phyloP scores from a whole-genome alignment of 768 basidiomycete genomes.

The Phanerochaete carnosa region DNA sequence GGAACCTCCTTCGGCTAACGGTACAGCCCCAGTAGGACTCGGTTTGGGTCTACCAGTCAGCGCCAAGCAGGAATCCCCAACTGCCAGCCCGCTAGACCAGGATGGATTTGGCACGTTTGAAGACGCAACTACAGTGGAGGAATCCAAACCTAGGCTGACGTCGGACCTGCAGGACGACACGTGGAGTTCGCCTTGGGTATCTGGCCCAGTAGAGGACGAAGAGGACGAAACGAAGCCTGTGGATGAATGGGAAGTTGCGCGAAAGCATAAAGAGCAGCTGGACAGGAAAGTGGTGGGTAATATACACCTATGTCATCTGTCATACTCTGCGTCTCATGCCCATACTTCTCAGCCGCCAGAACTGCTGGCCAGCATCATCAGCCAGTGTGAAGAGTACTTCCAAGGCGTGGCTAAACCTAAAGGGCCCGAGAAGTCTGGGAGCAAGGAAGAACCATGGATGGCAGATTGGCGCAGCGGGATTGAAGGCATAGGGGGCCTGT shows the following conservation, averaged over 20 bases:
- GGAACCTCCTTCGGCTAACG: background rate
- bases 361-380: constrained; percentile 53
- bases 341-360: constrained; percentile 59
- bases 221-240: constrained; percentile 27
- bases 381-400: constrained; percentile 49
- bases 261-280: constrained; percentile 51
- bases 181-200: constrained; percentile 30
- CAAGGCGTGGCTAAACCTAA: background rate
- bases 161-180: constrained; percentile 19
- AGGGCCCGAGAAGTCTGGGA: background rate
- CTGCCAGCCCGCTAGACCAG: constrained; percentile 42
- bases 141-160: constrained; percentile 32
- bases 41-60: background rate
- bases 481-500: constrained; percentile 58
- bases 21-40: background rate
- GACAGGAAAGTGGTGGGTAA: constrained; percentile 63
- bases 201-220: constrained; percentile 11
- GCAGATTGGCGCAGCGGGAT: constrained; percentile 40
- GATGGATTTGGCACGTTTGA: constrained; percentile 61
- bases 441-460: constrained; percentile 25
- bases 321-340: constrained; percentile 16
- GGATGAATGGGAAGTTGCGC: constrained; percentile 71
- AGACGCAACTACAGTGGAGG: constrained; percentile 35
- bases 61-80: background rate
- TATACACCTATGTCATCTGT: background rate